phyloP scores from a whole-genome alignment of 2,329 filamentous ascomycete genomes.

The Purpureocillium takamizusanense region DNA sequence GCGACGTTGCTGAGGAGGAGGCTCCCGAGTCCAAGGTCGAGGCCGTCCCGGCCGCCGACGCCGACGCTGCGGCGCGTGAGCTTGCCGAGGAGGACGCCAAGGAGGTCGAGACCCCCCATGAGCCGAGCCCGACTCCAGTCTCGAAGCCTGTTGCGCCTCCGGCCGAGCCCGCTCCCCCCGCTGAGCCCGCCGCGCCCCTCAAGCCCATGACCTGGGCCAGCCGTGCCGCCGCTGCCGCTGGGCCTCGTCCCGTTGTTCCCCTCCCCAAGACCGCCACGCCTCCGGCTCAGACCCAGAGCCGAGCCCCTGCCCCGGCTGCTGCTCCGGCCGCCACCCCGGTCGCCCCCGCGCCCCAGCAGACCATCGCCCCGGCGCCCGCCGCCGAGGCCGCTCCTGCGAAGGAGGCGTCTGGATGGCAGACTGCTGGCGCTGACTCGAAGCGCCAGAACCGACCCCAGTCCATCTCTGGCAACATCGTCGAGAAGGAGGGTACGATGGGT shows the following conservation, averaged over 20 bases:
- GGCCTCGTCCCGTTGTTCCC: constrained; percentile 43
- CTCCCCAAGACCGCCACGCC: constrained; percentile 49
- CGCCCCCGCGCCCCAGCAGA: constrained; percentile 20
- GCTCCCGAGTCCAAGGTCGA: constrained; percentile 26
- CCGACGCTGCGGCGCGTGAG: constrained; percentile 42
- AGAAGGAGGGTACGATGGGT: constrained; percentile 70
- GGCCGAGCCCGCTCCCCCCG: constrained; percentile 41
- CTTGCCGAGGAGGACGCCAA: constrained; percentile 45
- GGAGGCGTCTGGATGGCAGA: constrained; percentile 66
- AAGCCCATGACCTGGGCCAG: constrained; percentile 72
- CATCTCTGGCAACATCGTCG: constrained; percentile 45
- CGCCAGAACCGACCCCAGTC: constrained; percentile 69
- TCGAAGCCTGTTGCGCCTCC: constrained; percentile 28
- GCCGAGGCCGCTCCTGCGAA: constrained; percentile 32
- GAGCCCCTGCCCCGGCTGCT: constrained; percentile 39
- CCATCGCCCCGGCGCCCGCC: constrained; percentile 25
- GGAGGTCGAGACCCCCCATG: constrained; percentile 58
- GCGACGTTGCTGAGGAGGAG: constrained; percentile 22
- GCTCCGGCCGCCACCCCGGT: constrained; percentile 27
- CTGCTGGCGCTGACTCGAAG: constrained; percentile 74
- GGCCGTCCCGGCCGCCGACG: constrained; percentile 26
- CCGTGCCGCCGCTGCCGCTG: constrained; percentile 50
- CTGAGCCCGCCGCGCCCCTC: constrained; percentile 34
- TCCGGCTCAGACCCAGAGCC: constrained; percentile 37
- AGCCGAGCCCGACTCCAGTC: constrained; percentile 46